Percentiles rank a stretch among this genome's conserved stretches.
Evolutionary conservation across 169 alveolate species (phyloP).

Genomic region (Plasmodium gaboni): DNA sequence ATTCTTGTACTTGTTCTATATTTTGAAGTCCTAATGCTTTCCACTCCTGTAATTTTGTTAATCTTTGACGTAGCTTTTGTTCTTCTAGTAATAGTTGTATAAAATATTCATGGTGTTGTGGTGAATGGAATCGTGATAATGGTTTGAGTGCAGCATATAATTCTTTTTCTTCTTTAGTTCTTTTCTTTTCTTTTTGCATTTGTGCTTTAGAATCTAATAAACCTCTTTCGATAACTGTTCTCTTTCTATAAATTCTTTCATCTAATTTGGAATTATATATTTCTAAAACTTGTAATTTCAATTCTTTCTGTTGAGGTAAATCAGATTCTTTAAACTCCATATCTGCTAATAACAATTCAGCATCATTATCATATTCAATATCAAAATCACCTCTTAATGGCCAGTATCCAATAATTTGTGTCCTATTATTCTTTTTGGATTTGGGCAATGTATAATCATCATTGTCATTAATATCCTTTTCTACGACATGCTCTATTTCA

Average conservation of each 20-base stretch:
- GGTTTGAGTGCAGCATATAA: conserved; percentile 91
- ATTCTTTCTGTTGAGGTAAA: conserved; percentile 89
- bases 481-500: conserved; percentile 57
- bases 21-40: conserved; percentile 91
- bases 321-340: conserved; percentile 95
- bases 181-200: conserved; percentile 91
- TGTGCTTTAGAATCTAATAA: conserved; percentile 90
- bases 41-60: conserved; percentile 91
- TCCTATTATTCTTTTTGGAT: conserved; percentile 83
- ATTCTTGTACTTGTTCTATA: conserved; percentile 89
- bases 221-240: conserved; percentile 89
- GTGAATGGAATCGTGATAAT: conserved; percentile 90
- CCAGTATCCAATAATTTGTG: conserved; percentile 94
- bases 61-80: conserved; percentile 88
- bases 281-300: conserved; percentile 87
- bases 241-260: conserved; percentile 91
- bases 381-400: conserved; percentile 99
- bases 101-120: conserved; percentile 92
- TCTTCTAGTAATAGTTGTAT: conserved; percentile 90
- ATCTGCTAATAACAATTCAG: conserved; percentile 97
- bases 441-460: conserved; percentile 66
- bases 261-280: conserved; percentile 93
- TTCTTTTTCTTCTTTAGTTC: conserved; percentile 93
- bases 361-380: conserved; percentile 98
- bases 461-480: conserved; percentile 45